Conservation (phyloP, 2,329 filamentous ascomycete species). For the Neopestalotiopsis rosae region DNA sequence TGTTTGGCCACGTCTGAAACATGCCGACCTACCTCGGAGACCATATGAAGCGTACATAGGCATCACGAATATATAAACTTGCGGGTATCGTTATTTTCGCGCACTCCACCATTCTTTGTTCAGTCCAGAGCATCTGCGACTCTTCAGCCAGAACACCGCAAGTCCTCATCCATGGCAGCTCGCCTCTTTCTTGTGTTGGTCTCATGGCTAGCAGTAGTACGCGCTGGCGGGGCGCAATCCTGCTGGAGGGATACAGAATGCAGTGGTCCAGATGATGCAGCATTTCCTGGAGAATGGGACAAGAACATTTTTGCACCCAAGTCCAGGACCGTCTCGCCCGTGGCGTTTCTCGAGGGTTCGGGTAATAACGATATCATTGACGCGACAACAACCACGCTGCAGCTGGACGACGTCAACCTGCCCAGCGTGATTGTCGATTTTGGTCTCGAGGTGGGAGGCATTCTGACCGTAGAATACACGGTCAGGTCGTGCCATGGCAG, state of each 20-base stretch:
- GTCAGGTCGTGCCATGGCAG: constrained; percentile 29
- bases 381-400: constrained; percentile 20
- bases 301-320: constrained; percentile 60
- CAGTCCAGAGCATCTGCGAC: background rate
- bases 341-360: constrained; percentile 40
- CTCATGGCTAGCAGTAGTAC: background rate
- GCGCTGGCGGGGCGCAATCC: constrained; percentile 25
- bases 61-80: background rate
- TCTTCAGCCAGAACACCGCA: background rate
- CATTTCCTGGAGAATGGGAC: constrained; percentile 65
- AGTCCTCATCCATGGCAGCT: background rate
- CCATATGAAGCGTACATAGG: background rate
- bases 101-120: background rate
- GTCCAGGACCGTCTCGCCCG: constrained; percentile 55
- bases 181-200: background rate
- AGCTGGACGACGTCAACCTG: constrained; percentile 21
- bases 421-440: constrained; percentile 32
- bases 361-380: constrained; percentile 24
- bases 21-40: background rate
- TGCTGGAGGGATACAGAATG: constrained; percentile 65
- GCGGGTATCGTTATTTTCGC: background rate
- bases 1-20: background rate
- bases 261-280: constrained; percentile 50
- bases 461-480: constrained; percentile 31
- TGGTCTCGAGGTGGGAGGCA: constrained; percentile 34